Base-by-base conservation (phyloP, 805 yeast species). In the Kuraishia cidri region DNA sequence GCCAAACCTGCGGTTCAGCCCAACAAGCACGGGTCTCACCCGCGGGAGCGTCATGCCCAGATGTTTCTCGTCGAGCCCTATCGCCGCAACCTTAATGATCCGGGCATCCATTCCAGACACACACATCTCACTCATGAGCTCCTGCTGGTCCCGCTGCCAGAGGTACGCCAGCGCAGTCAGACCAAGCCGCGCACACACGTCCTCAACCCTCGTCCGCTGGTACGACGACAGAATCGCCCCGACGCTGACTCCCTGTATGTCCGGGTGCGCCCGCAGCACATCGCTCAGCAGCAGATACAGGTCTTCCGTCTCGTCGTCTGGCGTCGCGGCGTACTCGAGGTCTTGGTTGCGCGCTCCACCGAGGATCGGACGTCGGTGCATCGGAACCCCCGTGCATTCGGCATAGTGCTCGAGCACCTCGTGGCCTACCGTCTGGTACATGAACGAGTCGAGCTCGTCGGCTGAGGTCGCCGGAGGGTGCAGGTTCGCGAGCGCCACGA, bases 341-440 rank as follows among this genome's bases (percentile, higher is more conserved):
- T 61, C 58, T 35, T 74, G 78, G 42, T 82, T 77, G 24, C 71
- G 60, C 0, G 94, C 75, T 0, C 56, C 48, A 0, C 94, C 92
- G 0, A 42, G 45, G 22, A 90, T 85, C 10, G 65, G 63, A 5
- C 69, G 73, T 32, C 95, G 59, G 47, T 79, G 86, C 50, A 92
- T 57, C 1, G 98, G 97, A 1, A 82, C 74, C 6, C 75, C 88
- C 26, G 83, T 59, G 46, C 95, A 83, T 38, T 77, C 66, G 3
- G 70, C 60, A 47, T 88, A 85, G 33, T 61, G 54, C 0, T 71
- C 66, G 2, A 92, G 64, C 3, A 82, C 72, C 40, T 81, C 84
- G 53, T 83, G 92, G 0, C 98, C 98, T 6, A 92, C 97, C 0
- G 98, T 92, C 56, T 92, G 98, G 55, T 84, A 92, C 98, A 92